Evolutionary conservation across 148 eudicot genomes (phyloP).

Genomic region (Fagopyrum esculentum): DNA sequence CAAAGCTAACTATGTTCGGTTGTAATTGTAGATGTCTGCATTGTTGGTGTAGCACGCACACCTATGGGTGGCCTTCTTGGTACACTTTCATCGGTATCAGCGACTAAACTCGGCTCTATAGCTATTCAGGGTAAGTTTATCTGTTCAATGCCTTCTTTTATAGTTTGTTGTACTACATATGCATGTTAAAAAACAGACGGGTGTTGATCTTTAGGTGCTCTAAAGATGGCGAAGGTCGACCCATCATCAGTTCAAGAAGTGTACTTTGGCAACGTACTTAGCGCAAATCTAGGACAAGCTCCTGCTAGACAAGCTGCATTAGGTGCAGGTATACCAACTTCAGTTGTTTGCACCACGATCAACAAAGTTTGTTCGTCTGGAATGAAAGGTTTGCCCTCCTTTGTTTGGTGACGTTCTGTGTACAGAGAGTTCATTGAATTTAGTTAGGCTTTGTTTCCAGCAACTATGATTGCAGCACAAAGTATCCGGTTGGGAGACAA

Average conservation of each 20-base stretch:
- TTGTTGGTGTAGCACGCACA: constrained; percentile 89
- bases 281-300: constrained; percentile 98
- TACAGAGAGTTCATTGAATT: not conserved
- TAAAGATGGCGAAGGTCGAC: constrained; percentile 61
- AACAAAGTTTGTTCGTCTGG: constrained; percentile 98
- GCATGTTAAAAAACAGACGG: not conserved
- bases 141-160: not conserved
- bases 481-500: constrained; percentile 68
- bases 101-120: constrained; percentile 85
- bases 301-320: constrained; percentile 97
- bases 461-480: constrained; percentile 91
- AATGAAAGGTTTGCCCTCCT: constrained; percentile 59
- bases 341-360: constrained; percentile 83
- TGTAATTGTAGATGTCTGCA: constrained; percentile 62
- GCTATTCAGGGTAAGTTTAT: constrained; percentile 58
- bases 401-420: not conserved
- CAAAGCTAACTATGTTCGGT: not conserved
- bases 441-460: constrained; percentile 29
- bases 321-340: constrained; percentile 85
- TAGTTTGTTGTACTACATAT: not conserved
- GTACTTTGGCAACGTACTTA: constrained; percentile 89
- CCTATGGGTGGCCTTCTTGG: constrained; percentile 91
- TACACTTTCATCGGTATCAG: constrained; percentile 80
- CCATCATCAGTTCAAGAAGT: constrained; percentile 86
- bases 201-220: constrained; percentile 54